These are phyloP conservation scores for Elymus sibiricus DNA, from an alignment of 176 grass and related monocot species.

Conservation along the genomic window DNA sequence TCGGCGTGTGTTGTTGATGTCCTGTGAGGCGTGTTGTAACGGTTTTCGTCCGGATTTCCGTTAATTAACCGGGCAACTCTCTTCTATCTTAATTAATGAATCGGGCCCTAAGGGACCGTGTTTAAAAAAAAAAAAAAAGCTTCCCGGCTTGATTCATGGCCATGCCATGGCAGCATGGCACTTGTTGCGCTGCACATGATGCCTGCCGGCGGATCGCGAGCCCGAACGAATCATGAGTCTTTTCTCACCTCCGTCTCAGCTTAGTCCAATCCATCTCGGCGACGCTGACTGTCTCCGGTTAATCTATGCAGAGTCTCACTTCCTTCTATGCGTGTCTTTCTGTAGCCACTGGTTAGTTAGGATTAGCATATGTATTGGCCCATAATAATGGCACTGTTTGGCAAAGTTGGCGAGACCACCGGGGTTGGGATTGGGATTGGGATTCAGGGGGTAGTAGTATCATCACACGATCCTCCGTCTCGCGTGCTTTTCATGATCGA, in stretches of 20 bases:
- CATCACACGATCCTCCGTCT: neutral
- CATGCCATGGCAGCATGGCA: neutral
- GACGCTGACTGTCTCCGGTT: neutral
- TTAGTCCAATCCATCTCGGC: too few relatives aligned
- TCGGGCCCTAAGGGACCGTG: too few relatives aligned
- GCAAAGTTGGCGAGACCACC: neutral
- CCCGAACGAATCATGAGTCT: constrained; percentile 26
- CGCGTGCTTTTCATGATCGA: too few relatives aligned
- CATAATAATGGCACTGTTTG: neutral
- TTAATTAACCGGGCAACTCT: too few relatives aligned
- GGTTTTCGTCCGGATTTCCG: too few relatives aligned
- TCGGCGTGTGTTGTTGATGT: too few relatives aligned
- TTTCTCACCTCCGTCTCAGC: neutral
- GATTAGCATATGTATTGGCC: constrained; percentile 14
- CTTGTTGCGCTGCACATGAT: neutral
- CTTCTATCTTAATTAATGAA: too few relatives aligned
- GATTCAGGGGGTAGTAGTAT: neutral
- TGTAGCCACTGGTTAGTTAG: neutral
- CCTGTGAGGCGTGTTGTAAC: too few relatives aligned
- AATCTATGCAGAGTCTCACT: neutral
- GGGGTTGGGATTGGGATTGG: neutral
- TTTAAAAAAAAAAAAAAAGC: too few relatives aligned
- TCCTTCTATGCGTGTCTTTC: neutral
- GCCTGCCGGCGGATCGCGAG: constrained; percentile 4
- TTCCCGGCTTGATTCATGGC: neutral